Percentiles rank a stretch among this genome's conserved stretches.
Evolutionary conservation across 768 basidiomycete genomes (phyloP).

Genomic region (Tulasnella calospora): DNA sequence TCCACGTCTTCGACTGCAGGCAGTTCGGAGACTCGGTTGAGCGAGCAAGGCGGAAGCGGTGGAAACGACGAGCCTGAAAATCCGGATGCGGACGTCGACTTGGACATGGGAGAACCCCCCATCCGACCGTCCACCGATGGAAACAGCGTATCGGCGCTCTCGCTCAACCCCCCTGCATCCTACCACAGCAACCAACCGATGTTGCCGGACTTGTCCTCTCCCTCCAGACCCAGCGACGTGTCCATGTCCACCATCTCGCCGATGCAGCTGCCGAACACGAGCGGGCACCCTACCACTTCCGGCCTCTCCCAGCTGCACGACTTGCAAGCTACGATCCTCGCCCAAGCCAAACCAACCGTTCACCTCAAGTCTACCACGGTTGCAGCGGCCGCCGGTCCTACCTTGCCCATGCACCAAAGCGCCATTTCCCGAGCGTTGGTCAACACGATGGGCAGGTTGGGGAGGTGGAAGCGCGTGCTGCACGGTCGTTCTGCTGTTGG

Average conservation of each 20-base stretch:
- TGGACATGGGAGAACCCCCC: slow-evolving; percentile 15
- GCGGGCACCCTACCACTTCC: slow-evolving; percentile 50
- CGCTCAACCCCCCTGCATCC: neutral
- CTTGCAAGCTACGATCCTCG: slow-evolving; percentile 47
- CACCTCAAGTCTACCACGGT: slow-evolving; percentile 33
- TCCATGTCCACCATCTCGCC: slow-evolving; percentile 18
- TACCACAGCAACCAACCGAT: neutral
- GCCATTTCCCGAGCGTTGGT: slow-evolving; percentile 70
- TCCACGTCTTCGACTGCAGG: slow-evolving; percentile 19
- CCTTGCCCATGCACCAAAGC: slow-evolving; percentile 54
- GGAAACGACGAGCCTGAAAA: neutral
- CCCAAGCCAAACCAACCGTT: slow-evolving; percentile 27
- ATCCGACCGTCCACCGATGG: neutral
- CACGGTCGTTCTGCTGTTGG: slow-evolving; percentile 25
- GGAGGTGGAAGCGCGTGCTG: slow-evolving; percentile 75
- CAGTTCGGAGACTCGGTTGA: slow-evolving; percentile 10
- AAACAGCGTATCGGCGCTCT: neutral
- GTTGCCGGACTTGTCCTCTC: slow-evolving; percentile 20
- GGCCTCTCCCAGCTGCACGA: slow-evolving; percentile 60
- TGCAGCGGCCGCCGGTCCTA: slow-evolving; percentile 42
- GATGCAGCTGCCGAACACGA: slow-evolving; percentile 44
- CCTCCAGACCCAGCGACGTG: slow-evolving; percentile 15
- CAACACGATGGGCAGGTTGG: slow-evolving; percentile 76
- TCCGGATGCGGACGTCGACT: slow-evolving; percentile 26
- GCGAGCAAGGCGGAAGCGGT: neutral